These are phyloP conservation scores for Komagataella populi DNA, from an alignment of 805 yeast species.

Conservation along the genomic window DNA sequence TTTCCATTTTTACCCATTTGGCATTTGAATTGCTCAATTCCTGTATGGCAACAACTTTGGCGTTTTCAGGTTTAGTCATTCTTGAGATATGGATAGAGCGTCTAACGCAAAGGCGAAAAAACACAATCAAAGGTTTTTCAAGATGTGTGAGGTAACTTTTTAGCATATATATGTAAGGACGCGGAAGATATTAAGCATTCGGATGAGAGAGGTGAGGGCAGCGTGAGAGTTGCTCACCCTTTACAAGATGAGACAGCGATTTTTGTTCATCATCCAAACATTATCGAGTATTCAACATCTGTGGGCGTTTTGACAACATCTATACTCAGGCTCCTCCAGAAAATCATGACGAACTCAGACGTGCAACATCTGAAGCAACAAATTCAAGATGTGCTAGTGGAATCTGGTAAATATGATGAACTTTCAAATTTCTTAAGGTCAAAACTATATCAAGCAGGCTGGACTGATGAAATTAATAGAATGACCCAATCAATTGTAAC, in stretches of 20 bases:
- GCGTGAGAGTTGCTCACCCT: too few species aligned
- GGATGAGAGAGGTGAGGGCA: background rate
- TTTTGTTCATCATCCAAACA: background rate
- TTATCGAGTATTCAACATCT: background rate
- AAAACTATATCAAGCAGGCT: slow-evolving; percentile 63
- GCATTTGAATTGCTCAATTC: slow-evolving; percentile 26
- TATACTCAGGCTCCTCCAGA: background rate
- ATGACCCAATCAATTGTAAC: slow-evolving; percentile 6
- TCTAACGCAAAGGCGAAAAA: background rate
- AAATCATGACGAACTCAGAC: slow-evolving; percentile 6
- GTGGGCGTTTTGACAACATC: background rate
- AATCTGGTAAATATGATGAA: slow-evolving; percentile 71
- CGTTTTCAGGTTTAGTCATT: slow-evolving; percentile 8
- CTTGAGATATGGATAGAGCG: background rate
- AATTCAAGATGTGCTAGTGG: slow-evolving; percentile 57
- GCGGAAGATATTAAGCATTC: background rate
- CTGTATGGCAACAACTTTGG: slow-evolving; percentile 11
- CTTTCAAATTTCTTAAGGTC: slow-evolving; percentile 51
- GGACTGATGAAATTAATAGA: slow-evolving; percentile 62
- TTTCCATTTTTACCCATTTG: slow-evolving; percentile 55
- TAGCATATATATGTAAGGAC: background rate
- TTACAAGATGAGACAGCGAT: too few species aligned
- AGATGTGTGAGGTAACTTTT: background rate
- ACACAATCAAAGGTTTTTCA: background rate
- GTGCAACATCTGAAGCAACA: slow-evolving; percentile 31